Evolutionary conservation across 345 rosid genomes (phyloP), one percentile per base, ranked within the genome.

Genomic region (Arabis hirsuta): DNA sequence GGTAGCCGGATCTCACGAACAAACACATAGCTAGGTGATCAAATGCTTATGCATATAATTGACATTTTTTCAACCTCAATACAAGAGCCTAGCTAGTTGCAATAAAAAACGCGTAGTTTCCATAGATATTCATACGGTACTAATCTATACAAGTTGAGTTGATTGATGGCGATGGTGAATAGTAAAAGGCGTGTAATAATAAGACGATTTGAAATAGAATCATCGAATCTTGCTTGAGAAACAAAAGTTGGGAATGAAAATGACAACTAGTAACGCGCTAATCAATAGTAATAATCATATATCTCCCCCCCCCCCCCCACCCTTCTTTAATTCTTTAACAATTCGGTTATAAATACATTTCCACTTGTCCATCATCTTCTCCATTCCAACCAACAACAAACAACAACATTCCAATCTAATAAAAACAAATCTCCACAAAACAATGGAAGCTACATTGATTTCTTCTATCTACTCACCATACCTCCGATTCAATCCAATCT

Each of bases 331-430:
- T 29, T 31, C 11, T 55, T 12, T 29, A 29, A 69, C 44, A 42
- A 72, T 55, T 16, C 5, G 50, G 9, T 64, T 73, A 74, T 74
- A 74, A 74, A 74, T 74, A 67, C 6, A 20, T 29, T n/a, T 31
- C 67, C 78, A 73, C 59, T 54, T 65, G 66, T 65, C 67, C 29
- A 50, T 22, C 60, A 48, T 9, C 59, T 73, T 73, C 77, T 26
- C 42, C 36, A 36, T 19, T 34, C 38, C 38, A 51, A 10, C 53
- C 27, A 34, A 10, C 54, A 54, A 54, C 31, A 27, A 63, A 62
- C 12, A 42, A 62, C 62, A 55, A 70, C 48, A 60, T 24, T 62
- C n/a, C 42, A 34, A 54, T 11, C 5, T 39, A 39, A 56, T 27
- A 46, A 16, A 42, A 29, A 39, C 12, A 13, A 61, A 20, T 16